Conservation (phyloP, 495 filamentous ascomycete species). For the Penicillium turbatum region DNA sequence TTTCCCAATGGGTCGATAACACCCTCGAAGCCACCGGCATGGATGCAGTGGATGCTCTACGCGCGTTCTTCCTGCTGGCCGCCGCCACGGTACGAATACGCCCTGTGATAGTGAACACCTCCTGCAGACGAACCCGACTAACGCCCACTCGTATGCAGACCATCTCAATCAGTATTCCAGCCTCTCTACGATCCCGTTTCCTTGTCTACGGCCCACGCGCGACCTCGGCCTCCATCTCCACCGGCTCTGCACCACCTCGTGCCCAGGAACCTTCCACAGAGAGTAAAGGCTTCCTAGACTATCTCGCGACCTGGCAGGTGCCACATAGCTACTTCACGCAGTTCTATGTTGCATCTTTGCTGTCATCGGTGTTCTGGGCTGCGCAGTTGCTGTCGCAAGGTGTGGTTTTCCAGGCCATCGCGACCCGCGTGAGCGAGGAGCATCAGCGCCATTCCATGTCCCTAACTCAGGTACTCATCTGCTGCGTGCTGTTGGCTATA, state of each 20-base stretch:
- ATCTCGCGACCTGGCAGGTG: slow-evolving; percentile 53
- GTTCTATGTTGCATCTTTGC: slow-evolving; percentile 74
- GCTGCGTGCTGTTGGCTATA: slow-evolving; percentile 64
- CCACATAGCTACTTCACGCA: slow-evolving; percentile 85
- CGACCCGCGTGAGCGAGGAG: slow-evolving; percentile 33
- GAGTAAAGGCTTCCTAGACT: slow-evolving; percentile 41
- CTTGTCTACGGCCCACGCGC: slow-evolving; percentile 57
- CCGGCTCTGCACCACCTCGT: slow-evolving; percentile 4
- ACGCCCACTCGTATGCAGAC: slow-evolving; percentile 39
- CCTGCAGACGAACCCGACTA: slow-evolving; percentile 8
- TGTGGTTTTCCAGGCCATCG: slow-evolving; percentile 36
- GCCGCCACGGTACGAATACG: slow-evolving; percentile 44
- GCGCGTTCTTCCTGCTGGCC: slow-evolving; percentile 43
- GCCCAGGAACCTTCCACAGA: background rate
- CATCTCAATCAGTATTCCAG: slow-evolving; percentile 48
- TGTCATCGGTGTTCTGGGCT: slow-evolving; percentile 73
- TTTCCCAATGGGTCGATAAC: slow-evolving; percentile 21
- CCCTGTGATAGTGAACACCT: slow-evolving; percentile 10
- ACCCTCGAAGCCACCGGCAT: slow-evolving; percentile 29
- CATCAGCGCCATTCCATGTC: slow-evolving; percentile 51
- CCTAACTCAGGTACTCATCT: slow-evolving; percentile 59
- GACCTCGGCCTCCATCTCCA: slow-evolving; percentile 22
- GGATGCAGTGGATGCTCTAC: slow-evolving; percentile 41
- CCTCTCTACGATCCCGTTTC: slow-evolving; percentile 50
- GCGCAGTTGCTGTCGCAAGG: slow-evolving; percentile 60